Evolutionary conservation across 352 stramenopile genomes (phyloP), one percentile per base, ranked within the genome.

Genomic region (Globisporangium spinosum): DNA sequence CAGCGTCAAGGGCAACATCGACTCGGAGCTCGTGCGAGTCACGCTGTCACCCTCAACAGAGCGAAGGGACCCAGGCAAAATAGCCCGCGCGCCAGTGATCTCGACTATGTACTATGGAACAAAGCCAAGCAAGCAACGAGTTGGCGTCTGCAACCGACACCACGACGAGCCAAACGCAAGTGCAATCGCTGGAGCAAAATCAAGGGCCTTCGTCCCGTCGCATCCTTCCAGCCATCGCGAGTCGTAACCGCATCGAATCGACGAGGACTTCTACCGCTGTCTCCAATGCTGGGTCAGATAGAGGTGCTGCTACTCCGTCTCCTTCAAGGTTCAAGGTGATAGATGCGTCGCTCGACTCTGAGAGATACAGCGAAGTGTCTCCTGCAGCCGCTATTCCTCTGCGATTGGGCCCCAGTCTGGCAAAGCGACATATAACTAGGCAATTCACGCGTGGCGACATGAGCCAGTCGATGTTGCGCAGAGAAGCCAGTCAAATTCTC

Each of bases 401-500:
- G 13, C 61, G n/a, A 29, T 35, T 59, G 5, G 47, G 47, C 29
- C 61, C 47, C 3, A 66, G 29, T 1, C 22, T 58, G 29, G 38
- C 47, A 22, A 59, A 53, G 45, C 61, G 22, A 3, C 27, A 32
- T 15, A 5, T 66, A 0, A 9, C 29, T 15, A 59, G 13, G 13
- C n/a, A 45, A 57, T 29, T 47, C 22, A 54, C 64, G 9, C 64
- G 64, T 12, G 64, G 64, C n/a, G 64, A 69, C 47, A 34, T 69
- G n/a, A 27, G 27, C 32, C 56, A 61, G 29, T 61, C 56, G 20
- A 27, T 29, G 17, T n/a, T 69, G 8, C 64, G 58, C 32, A 69
- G 49, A 62, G 64, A 69, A 49, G 35, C 55, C 6, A 64, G 55
- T n/a, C 64, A 69, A 34, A 32, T 63, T 9, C 10, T 38, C 38